Conservation (phyloP, 805 yeast species). For the Priceomyces fermenticarens region DNA sequence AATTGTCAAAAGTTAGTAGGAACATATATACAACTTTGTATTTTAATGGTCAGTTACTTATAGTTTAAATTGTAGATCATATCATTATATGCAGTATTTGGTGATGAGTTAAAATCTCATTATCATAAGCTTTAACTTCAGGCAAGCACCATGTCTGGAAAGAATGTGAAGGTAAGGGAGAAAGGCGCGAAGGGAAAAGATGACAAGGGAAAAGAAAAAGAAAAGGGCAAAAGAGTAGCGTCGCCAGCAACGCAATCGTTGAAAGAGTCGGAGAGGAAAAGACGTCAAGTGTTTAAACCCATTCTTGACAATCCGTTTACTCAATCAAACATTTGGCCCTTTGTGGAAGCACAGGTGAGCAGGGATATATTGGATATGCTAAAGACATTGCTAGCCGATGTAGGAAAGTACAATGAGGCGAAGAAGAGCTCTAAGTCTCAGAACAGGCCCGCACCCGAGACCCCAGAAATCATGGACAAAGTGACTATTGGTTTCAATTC, state of each 20-base stretch:
- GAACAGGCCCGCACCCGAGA: slow-evolving; percentile 10
- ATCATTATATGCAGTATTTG: no score
- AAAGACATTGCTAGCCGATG: slow-evolving; percentile 27
- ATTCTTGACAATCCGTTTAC: slow-evolving; percentile 63
- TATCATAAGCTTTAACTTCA: no score
- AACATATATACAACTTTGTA: slow-evolving; percentile 1
- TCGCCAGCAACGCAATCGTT: slow-evolving; percentile 31
- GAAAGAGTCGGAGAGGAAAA: slow-evolving; percentile 47
- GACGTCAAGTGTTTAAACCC: slow-evolving; percentile 61
- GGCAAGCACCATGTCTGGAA: no score
- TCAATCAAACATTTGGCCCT: slow-evolving; percentile 40
- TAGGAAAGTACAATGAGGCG: slow-evolving; percentile 23
- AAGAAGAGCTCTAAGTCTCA: slow-evolving; percentile 7
- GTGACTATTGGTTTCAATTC: slow-evolving; percentile 54
- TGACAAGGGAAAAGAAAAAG: background rate
- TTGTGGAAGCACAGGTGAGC: slow-evolving; percentile 36
- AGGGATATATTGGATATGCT: slow-evolving; percentile 36
- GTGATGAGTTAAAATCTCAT: no score
- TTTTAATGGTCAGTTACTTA: background rate
- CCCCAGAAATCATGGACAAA: slow-evolving; percentile 20
- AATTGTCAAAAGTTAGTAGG: background rate
- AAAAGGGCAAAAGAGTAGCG: background rate
- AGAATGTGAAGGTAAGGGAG: no score
- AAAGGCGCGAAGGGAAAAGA: background rate
- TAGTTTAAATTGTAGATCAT: background rate